Base-by-base conservation (phyloP, 805 yeast genomes). In the Yarrowia yakushimensis region DNA sequence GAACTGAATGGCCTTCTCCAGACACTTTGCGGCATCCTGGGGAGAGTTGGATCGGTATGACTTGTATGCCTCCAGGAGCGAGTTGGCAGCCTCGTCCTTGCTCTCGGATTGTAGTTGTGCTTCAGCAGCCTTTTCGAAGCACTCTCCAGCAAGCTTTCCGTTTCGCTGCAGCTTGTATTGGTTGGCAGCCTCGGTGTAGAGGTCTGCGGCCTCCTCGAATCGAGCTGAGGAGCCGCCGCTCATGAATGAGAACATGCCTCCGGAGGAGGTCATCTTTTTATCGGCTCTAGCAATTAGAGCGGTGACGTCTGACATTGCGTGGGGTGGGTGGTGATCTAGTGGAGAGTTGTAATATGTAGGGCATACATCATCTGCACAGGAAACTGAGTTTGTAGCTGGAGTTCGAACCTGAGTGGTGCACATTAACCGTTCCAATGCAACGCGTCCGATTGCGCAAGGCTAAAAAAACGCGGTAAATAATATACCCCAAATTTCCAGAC, bases 111-210 rank as follows among this genome's bases (percentile, higher is more conserved):
- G 81, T 59, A 81, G 75, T 73, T 90, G 97, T 64, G 85, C 82
- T 15, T 81, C 83, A 0, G 97, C 96, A 1, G 99, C 98, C 69
- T 84, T 85, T 65, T 88, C 86, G 71, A 92, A 93, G 18, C 90
- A 85, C 66, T 81, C 77, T 11, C 98, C 98, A 0, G 98, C 97
- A 60, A 80, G 77, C 42, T 59, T 59, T 67, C 72, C 64, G 66
- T 90, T 88, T 70, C 88, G 89, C 67, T 83, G 85, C 63, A 94
- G 75, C 65, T 92, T 82, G 77, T 85, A 94, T 28, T 84, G 81
- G 70, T 93, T 94, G n/a, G 96, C 99, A 1, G 99, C 99, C 74
- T 92, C 96, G 22, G 87, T 79, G 71, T 86, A 93, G 28, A 90
- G 76, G 67, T 94, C 99, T 3, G 92, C 86, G 3, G 99, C 98